phyloP scores from a whole-genome alignment of 148 eudicot genomes.

The Diospyros kaki region DNA sequence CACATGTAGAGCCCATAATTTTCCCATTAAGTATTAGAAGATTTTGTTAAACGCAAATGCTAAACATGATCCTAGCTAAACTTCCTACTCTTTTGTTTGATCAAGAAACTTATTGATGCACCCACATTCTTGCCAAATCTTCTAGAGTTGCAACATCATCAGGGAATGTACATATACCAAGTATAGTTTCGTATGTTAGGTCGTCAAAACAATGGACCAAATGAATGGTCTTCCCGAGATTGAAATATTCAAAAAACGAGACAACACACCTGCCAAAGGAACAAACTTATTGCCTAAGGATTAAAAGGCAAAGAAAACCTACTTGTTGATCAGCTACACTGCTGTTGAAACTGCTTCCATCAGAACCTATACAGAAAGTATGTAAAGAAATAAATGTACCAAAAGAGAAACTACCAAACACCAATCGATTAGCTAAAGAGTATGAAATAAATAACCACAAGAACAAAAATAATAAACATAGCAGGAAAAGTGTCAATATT shows the following conservation, averaged over 20 bases:
- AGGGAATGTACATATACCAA: background rate
- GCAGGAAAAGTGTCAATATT: no score
- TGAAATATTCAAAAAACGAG: background rate
- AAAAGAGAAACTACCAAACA: background rate
- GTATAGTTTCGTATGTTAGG: background rate
- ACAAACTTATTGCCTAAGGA: background rate
- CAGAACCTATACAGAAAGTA: slow-evolving; percentile 44
- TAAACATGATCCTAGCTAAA: slow-evolving; percentile 6
- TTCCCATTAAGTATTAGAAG: background rate
- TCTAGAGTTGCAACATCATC: background rate
- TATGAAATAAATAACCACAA: background rate
- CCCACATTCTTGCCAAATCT: background rate
- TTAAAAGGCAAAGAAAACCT: slow-evolving; percentile 19
- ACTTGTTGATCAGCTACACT: slow-evolving; percentile 85
- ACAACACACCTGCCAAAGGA: background rate
- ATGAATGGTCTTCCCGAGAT: background rate
- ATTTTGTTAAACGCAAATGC: background rate
- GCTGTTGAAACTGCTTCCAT: slow-evolving; percentile 76
- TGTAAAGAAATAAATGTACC: background rate
- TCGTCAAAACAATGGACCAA: background rate
- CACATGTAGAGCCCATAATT: background rate
- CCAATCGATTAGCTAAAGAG: background rate
- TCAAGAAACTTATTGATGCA: no score
- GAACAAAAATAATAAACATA: background rate
- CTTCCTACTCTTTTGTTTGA: background rate